These are phyloP conservation scores for Colletotrichum sp. DNA, from an alignment of 2,329 filamentous ascomycete species.

Conservation along the genomic window DNA sequence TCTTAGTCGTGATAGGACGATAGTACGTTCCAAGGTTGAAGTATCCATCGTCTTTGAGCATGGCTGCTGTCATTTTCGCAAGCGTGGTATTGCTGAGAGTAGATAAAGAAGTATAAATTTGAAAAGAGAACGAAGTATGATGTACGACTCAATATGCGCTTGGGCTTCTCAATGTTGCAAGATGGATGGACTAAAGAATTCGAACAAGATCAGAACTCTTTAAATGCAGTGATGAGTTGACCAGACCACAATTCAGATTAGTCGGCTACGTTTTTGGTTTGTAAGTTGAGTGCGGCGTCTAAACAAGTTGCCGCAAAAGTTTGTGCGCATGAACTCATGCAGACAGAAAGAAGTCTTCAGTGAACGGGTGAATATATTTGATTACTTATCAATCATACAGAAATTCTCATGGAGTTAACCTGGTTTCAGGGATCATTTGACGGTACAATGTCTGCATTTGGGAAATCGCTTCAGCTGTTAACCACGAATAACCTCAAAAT, in stretches of 20 bases:
- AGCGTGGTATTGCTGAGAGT: background rate
- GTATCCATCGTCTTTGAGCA: background rate
- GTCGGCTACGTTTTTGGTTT: background rate
- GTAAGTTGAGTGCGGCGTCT: background rate
- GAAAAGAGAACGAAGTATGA: background rate
- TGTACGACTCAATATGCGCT: background rate
- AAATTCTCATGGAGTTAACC: background rate
- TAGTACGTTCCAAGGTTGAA: constrained; percentile 52
- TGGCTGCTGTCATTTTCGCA: background rate
- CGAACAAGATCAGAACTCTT: background rate
- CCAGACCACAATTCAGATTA: background rate
- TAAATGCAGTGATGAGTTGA: background rate
- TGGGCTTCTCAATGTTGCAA: background rate
- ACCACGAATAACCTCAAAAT: background rate
- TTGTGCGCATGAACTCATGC: background rate
- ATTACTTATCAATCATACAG: background rate
- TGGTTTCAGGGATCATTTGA: background rate
- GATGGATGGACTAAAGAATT: background rate
- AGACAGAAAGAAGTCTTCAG: background rate
- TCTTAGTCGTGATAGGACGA: constrained; percentile 49
- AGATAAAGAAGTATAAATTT: background rate
- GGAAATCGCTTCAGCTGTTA: background rate
- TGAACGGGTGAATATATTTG: background rate
- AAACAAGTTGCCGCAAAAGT: background rate
- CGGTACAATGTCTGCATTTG: background rate